Evolutionary conservation across 495 filamentous ascomycete genomes (phyloP).

Genomic region (Margaritispora aquatica): DNA sequence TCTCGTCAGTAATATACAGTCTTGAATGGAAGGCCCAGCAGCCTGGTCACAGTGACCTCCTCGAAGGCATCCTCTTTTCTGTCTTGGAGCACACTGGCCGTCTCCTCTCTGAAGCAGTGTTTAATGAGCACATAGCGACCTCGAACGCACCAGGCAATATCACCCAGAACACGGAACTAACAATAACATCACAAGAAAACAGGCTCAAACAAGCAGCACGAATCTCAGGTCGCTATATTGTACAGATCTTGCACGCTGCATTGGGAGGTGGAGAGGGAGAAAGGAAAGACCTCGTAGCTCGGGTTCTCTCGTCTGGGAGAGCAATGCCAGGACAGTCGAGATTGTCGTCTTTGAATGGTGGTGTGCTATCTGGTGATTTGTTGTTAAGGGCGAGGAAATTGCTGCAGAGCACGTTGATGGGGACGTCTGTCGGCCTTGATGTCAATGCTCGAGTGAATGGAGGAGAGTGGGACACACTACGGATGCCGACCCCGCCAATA

Average conservation of each 20-base stretch:
- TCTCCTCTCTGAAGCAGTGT: slow-evolving; percentile 23
- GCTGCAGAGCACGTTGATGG: slow-evolving; percentile 32
- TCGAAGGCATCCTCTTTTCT: slow-evolving; percentile 21
- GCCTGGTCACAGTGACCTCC: slow-evolving; percentile 14
- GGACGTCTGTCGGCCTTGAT: slow-evolving; percentile 12
- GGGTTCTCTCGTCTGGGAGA: slow-evolving; percentile 6
- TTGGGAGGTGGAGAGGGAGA: slow-evolving; percentile 25
- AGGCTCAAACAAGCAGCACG: not conserved
- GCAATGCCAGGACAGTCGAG: not conserved
- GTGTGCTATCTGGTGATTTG: not conserved
- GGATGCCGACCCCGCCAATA: slow-evolving; percentile 6
- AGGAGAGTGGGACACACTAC: slow-evolving; percentile 10
- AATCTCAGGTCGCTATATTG: slow-evolving; percentile 27
- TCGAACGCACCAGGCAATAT: slow-evolving; percentile 19
- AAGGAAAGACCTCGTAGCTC: slow-evolving; percentile 7
- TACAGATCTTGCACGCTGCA: slow-evolving; percentile 33
- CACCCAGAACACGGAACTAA: not conserved
- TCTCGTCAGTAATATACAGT: slow-evolving; percentile 4
- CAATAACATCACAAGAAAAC: too few species aligned
- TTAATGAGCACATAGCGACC: slow-evolving; percentile 21
- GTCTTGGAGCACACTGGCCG: slow-evolving; percentile 17
- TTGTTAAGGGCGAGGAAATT: slow-evolving; percentile 24
- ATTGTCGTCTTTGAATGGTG: not conserved
- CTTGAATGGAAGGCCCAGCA: slow-evolving; percentile 15
- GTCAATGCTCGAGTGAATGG: too few species aligned